A percentile compares a stretch with the other conserved stretches of the same genome.
Conservation (phyloP, 257 asterid species). For the Schizonepeta tenuifolia region DNA sequence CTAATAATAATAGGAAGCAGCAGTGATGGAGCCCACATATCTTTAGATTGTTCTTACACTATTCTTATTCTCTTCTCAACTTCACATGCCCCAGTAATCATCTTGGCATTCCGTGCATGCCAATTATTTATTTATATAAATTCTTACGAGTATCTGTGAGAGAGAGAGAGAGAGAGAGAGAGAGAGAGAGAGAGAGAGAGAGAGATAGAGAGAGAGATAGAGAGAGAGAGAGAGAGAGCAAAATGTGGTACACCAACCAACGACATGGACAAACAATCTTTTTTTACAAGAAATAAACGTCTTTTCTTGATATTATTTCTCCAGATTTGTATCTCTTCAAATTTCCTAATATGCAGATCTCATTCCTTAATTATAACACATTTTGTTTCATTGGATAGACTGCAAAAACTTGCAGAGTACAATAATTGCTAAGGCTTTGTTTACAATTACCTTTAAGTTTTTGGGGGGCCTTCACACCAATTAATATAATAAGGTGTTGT, state of each 20-base stretch:
- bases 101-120: constrained; percentile 59
- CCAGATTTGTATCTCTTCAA: neutral
- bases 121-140: constrained; percentile 8
- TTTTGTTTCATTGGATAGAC: neutral
- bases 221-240: neutral
- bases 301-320: constrained; percentile 19
- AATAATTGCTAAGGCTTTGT: neutral
- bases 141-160: neutral
- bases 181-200: constrained; percentile 7
- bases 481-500: no score
- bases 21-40: constrained; percentile 35
- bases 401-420: neutral
- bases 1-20: neutral
- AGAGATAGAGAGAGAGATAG: neutral
- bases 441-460: neutral
- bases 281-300: constrained; percentile 26
- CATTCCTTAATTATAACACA: constrained; percentile 8
- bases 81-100: constrained; percentile 49
- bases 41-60: constrained; percentile 5
- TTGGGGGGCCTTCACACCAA: neutral
- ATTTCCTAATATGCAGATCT: neutral
- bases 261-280: constrained; percentile 40
- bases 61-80: constrained; percentile 14
- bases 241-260: constrained; percentile 44
- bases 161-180: constrained; percentile 5